Percentiles rank a stretch among this genome's conserved stretches.
Evolutionary conservation across 148 eudicot genomes (phyloP).

Genomic region (Nepenthes gracilis): DNA sequence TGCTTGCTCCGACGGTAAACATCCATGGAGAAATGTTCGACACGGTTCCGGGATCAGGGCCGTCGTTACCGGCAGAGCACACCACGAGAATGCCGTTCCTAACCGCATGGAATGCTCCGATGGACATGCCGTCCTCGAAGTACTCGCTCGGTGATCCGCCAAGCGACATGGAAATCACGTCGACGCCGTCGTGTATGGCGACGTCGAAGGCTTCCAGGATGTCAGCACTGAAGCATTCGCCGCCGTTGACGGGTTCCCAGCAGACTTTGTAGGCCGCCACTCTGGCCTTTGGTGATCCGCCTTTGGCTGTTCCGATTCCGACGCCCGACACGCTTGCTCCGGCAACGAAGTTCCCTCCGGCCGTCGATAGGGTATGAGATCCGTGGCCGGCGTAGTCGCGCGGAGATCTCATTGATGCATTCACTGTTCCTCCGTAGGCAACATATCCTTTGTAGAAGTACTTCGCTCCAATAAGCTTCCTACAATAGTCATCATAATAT

Average conservation of each 20-base stretch:
- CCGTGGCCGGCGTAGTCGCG: slow-evolving; percentile 69
- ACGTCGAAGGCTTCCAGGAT: slow-evolving; percentile 42
- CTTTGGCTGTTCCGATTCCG: slow-evolving; percentile 51
- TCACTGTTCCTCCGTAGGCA: neutral
- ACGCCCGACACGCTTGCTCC: slow-evolving; percentile 29
- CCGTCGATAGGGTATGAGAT: slow-evolving; percentile 66
- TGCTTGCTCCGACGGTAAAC: slow-evolving; percentile 69
- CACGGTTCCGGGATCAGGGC: slow-evolving; percentile 28
- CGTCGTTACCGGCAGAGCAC: slow-evolving; percentile 57
- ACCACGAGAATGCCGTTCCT: slow-evolving; percentile 39
- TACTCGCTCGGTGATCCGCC: slow-evolving; percentile 30
- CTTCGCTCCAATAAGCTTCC: slow-evolving; percentile 72
- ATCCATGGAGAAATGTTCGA: slow-evolving; percentile 66
- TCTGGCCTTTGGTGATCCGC: slow-evolving; percentile 68
- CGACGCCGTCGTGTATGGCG: slow-evolving; percentile 61
- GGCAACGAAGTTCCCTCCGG: slow-evolving; percentile 51
- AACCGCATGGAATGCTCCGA: slow-evolving; percentile 54
- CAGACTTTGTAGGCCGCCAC: slow-evolving; percentile 74
- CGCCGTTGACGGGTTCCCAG: slow-evolving; percentile 17
- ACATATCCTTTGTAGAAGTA: slow-evolving; percentile 34
- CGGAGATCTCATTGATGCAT: slow-evolving; percentile 9
- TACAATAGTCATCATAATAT: slow-evolving; percentile 6
- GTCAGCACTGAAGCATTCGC: slow-evolving; percentile 37
- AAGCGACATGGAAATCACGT: slow-evolving; percentile 48
- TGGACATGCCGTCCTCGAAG: slow-evolving; percentile 26